phyloP scores from a whole-genome alignment of 2,329 filamentous ascomycete species.

The Talaromyces amestolkiae region DNA sequence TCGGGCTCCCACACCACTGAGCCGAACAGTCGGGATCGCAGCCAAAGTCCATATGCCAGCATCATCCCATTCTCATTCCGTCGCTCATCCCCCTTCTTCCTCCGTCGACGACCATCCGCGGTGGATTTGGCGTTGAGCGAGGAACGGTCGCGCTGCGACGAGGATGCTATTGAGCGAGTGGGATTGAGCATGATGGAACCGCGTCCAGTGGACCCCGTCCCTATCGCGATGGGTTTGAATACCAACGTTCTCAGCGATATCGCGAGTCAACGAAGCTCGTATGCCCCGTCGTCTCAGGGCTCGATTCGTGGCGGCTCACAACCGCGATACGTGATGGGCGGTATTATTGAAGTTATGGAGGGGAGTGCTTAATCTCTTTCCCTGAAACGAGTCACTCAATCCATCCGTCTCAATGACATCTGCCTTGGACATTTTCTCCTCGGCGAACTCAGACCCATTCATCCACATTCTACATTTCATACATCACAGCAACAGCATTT shows the following conservation, averaged over 20 bases:
- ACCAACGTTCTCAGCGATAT: conserved; percentile 23
- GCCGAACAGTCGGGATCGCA: conserved; percentile 30
- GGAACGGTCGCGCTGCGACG: conserved; percentile 41
- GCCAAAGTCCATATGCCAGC: conserved; percentile 24
- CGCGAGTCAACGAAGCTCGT: conserved; percentile 18
- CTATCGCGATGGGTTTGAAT: conserved; percentile 27
- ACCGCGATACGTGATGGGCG: conserved; percentile 45
- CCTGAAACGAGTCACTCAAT: background rate
- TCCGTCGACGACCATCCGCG: conserved; percentile 44
- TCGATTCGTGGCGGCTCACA: conserved; percentile 18
- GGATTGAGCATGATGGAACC: conserved; percentile 47
- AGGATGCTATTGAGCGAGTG: conserved; percentile 39
- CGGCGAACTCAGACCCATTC: background rate
- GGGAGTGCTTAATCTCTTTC: conserved; percentile 30
- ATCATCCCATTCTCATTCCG: conserved; percentile 28
- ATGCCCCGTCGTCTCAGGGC: conserved; percentile 15
- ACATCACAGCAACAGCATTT: conserved; percentile 5
- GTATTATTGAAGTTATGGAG: conserved; percentile 50
- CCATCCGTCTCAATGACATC: background rate
- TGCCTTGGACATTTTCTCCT: background rate
- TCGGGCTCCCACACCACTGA: conserved; percentile 23
- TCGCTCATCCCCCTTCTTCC: conserved; percentile 29
- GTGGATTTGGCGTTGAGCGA: conserved; percentile 46
- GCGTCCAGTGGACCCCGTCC: conserved; percentile 39
- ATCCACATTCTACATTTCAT: background rate